These are phyloP conservation scores for Russula sp. DNA, from an alignment of 768 basidiomycete species.

Conservation along the genomic window DNA sequence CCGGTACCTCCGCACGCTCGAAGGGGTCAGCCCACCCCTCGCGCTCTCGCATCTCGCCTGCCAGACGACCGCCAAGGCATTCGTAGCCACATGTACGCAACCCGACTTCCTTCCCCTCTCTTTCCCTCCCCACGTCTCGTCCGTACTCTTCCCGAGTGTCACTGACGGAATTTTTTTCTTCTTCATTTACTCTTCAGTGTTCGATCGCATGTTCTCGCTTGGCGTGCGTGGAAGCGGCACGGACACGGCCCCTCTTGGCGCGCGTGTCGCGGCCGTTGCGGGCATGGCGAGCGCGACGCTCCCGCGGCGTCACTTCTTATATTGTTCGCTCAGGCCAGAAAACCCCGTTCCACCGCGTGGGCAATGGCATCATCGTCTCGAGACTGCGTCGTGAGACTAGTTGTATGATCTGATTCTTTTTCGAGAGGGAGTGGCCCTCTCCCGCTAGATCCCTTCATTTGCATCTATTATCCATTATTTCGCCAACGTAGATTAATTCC, in stretches of 20 bases:
- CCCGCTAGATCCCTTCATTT: background rate
- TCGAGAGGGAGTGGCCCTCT: background rate
- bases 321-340: slow-evolving; percentile 69
- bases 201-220: slow-evolving; percentile 85
- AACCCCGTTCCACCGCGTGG: slow-evolving; percentile 31
- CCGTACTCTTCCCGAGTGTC: background rate
- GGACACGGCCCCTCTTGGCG: slow-evolving; percentile 54
- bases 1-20: slow-evolving; percentile 84
- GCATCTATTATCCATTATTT: background rate
- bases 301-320: slow-evolving; percentile 79
- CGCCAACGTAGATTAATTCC: background rate
- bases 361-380: slow-evolving; percentile 13
- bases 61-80: slow-evolving; percentile 85
- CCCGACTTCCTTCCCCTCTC: background rate
- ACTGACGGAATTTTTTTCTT: background rate
- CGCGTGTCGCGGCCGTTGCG: slow-evolving; percentile 58
- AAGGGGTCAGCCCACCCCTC: slow-evolving; percentile 86
- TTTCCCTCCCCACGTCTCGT: background rate
- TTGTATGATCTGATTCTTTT: background rate
- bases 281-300: slow-evolving; percentile 51
- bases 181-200: slow-evolving; percentile 44
- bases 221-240: slow-evolving; percentile 74
- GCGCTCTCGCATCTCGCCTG: slow-evolving; percentile 82
- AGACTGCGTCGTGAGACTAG: background rate
- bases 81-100: slow-evolving; percentile 71